Evolutionary conservation across 2,329 filamentous ascomycete species (phyloP).

Genomic region (Fusarium penzigii): DNA sequence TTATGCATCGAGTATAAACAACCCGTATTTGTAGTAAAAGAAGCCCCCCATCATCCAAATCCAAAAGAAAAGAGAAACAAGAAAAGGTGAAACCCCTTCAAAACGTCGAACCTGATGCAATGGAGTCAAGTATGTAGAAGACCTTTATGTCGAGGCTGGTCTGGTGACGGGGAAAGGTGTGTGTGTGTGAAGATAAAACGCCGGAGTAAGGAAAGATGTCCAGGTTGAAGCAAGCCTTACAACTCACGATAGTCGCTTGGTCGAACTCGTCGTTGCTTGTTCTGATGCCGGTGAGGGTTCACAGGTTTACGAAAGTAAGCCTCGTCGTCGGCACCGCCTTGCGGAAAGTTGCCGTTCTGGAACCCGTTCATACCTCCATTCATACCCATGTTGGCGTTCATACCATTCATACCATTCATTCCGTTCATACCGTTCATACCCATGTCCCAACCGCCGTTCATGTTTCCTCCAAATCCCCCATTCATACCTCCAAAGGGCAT

Average conservation of each 20-base stretch:
- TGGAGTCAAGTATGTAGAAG: background rate
- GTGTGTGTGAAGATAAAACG: no score
- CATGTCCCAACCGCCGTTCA: slow-evolving; percentile 30
- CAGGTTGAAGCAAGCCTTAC: slow-evolving; percentile 37
- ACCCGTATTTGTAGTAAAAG: slow-evolving; percentile 10
- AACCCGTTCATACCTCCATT: slow-evolving; percentile 35
- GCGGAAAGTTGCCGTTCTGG: slow-evolving; percentile 43
- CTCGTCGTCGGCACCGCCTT: slow-evolving; percentile 73
- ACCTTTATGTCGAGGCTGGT: no score
- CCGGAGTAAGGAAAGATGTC: background rate
- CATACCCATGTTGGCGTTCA: slow-evolving; percentile 29
- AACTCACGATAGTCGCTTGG: slow-evolving; percentile 92
- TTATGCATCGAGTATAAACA: slow-evolving; percentile 5
- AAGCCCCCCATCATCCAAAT: slow-evolving; percentile 10
- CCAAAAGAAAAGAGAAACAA: slow-evolving; percentile 16
- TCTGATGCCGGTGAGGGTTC: slow-evolving; percentile 88
- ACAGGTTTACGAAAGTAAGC: slow-evolving; percentile 96
- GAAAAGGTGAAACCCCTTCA: background rate
- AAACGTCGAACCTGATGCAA: background rate
- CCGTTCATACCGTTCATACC: slow-evolving; percentile 34
- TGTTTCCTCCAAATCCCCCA: slow-evolving; percentile 3
- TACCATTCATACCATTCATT: slow-evolving; percentile 27
- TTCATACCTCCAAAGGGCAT: slow-evolving; percentile 26
- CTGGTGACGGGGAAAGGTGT: no score
- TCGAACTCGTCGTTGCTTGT: slow-evolving; percentile 74